These are phyloP conservation scores for Schizothecium vesticola DNA, from an alignment of 495 filamentous ascomycete species.

Conservation along the genomic window DNA sequence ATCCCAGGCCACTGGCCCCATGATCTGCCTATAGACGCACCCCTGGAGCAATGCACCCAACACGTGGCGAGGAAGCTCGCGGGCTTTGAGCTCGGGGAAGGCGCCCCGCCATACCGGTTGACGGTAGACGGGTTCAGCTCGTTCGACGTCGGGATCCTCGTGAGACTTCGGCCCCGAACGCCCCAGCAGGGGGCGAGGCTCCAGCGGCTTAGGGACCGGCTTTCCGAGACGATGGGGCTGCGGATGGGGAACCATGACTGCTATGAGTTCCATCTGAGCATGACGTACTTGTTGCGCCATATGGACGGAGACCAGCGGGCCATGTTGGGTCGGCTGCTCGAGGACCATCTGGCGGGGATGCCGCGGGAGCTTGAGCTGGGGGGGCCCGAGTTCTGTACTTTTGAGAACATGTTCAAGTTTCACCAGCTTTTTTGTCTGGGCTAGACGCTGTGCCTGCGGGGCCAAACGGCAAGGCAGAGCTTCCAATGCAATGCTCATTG, in stretches of 20 bases:
- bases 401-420: conserved; percentile 22
- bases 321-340: conserved; percentile 8
- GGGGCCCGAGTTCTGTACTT: conserved; percentile 21
- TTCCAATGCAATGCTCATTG: neutral
- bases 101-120: conserved; percentile 10
- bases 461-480: neutral
- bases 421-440: conserved; percentile 15
- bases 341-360: conserved; percentile 9
- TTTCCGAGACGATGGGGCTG: conserved; percentile 14
- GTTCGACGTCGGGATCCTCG: conserved; percentile 9
- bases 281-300: conserved; percentile 19
- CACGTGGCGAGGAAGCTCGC: conserved; percentile 8
- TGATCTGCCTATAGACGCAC: conserved; percentile 7
- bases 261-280: conserved; percentile 19
- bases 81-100: conserved; percentile 8
- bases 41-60: conserved; percentile 14
- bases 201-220: conserved; percentile 13
- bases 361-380: conserved; percentile 19
- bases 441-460: neutral
- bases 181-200: conserved; percentile 8
- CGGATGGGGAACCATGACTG: conserved; percentile 10
- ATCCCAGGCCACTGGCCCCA: conserved; percentile 17
- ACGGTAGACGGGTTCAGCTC: conserved; percentile 6
- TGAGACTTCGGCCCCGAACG: conserved; percentile 5
- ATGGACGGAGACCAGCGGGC: conserved; percentile 6